Percentiles rank a stretch among this genome's conserved stretches.
These are phyloP conservation scores for Melampsora americana DNA, from an alignment of 1,284 basidiomycete genomes.

Conservation along the genomic window DNA sequence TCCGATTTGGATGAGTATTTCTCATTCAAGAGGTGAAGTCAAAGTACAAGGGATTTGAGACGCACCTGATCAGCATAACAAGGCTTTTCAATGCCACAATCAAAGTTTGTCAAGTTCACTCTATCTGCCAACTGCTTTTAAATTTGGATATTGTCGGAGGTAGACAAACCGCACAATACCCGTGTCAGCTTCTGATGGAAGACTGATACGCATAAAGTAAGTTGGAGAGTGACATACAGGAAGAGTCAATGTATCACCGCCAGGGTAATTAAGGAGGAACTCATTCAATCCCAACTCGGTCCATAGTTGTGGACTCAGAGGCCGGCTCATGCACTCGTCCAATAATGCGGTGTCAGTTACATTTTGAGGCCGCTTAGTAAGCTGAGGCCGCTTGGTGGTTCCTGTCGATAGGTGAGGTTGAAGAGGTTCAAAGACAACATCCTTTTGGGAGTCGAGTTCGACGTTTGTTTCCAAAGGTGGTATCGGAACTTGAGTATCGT, in stretches of 20 bases:
- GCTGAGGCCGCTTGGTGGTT: no score
- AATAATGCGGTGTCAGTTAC: constrained; percentile 23
- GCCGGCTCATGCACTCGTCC: constrained; percentile 28
- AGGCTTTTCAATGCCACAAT: constrained; percentile 37
- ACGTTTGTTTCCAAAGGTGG: no score
- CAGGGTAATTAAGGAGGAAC: constrained; percentile 26
- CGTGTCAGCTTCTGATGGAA: background rate
- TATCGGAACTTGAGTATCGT: no score
- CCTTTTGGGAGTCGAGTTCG: no score
- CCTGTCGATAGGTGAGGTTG: no score
- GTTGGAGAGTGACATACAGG: background rate
- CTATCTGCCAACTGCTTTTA: constrained; percentile 30
- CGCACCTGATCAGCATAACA: constrained; percentile 41
- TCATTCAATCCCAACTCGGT: constrained; percentile 34
- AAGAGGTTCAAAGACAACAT: no score
- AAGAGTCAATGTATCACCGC: constrained; percentile 22
- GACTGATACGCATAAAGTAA: background rate
- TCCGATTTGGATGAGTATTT: background rate
- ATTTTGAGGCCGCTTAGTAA: background rate
- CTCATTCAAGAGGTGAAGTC: background rate
- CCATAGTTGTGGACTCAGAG: constrained; percentile 34
- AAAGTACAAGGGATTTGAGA: background rate
- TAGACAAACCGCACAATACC: background rate
- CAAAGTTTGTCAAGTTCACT: constrained; percentile 36
- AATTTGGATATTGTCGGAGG: background rate